Percentiles rank a stretch among this genome's conserved stretches.
Evolutionary conservation across 2,329 filamentous ascomycete genomes (phyloP).

Genomic region (Pseudopithomyces chartarum): DNA sequence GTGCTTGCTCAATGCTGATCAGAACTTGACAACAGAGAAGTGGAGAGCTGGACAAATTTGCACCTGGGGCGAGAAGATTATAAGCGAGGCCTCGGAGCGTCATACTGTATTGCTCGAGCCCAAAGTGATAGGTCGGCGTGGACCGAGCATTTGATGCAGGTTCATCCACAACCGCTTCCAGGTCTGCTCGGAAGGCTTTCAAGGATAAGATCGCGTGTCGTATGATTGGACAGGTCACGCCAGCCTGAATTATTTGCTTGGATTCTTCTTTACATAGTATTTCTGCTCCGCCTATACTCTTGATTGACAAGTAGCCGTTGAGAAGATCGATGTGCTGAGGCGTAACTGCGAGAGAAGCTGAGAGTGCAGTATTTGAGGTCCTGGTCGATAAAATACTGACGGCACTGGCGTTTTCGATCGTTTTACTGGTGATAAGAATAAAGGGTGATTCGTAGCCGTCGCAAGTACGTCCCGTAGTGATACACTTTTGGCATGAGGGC

Average conservation of each 20-base stretch:
- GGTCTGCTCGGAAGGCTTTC: slow-evolving; percentile 41
- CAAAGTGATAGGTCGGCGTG: slow-evolving; percentile 40
- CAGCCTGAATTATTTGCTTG: slow-evolving; percentile 19
- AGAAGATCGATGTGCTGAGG: slow-evolving; percentile 21
- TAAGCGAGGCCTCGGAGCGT: slow-evolving; percentile 50
- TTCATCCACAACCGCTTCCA: slow-evolving; percentile 42
- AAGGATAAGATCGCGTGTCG: slow-evolving; percentile 42
- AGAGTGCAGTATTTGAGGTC: background rate
- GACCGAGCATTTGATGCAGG: slow-evolving; percentile 31
- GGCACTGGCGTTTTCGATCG: slow-evolving; percentile 11
- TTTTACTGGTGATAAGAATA: slow-evolving; percentile 12
- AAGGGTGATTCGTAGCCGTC: slow-evolving; percentile 27
- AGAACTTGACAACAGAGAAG: slow-evolving; percentile 55
- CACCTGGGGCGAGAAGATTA: slow-evolving; percentile 41
- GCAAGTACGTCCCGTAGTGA: slow-evolving; percentile 23
- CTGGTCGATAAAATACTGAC: slow-evolving; percentile 10
- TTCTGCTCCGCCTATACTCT: slow-evolving; percentile 18
- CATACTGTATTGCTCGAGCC: slow-evolving; percentile 51
- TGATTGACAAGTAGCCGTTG: slow-evolving; percentile 25
- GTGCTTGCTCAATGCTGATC: slow-evolving; percentile 55
- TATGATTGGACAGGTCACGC: slow-evolving; percentile 31
- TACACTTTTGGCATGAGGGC: slow-evolving; percentile 23
- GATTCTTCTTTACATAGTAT: slow-evolving; percentile 21
- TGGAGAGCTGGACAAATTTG: slow-evolving; percentile 43
- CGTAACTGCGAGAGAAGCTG: slow-evolving; percentile 9